phyloP scores from a whole-genome alignment of 2,329 filamentous ascomycete genomes.

The Botryotinia convoluta region DNA sequence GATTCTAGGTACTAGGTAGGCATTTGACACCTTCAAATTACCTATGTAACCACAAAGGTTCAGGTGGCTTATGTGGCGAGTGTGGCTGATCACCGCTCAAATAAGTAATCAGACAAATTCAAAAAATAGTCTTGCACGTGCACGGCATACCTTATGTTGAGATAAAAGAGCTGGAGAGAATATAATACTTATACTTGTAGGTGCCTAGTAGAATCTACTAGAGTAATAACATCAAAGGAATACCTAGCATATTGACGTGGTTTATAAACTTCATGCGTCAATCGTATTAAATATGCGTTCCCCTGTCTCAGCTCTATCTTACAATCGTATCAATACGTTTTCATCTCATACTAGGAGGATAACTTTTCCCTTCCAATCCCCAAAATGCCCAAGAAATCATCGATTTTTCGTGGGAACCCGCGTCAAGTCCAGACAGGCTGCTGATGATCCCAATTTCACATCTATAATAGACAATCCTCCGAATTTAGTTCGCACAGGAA shows the following conservation, averaged over 20 bases:
- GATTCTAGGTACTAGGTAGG: too few relatives aligned
- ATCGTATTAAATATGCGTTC: slow-evolving; percentile 9
- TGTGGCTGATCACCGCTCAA: not conserved
- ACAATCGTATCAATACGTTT: slow-evolving; percentile 2
- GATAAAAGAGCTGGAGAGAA: not conserved
- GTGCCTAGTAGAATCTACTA: not conserved
- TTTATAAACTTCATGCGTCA: not conserved
- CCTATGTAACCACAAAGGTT: not conserved
- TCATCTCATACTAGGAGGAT: not conserved
- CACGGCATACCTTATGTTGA: not conserved
- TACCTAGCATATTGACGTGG: not conserved
- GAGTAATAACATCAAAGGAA: not conserved
- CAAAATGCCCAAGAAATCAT: slow-evolving; percentile 31
- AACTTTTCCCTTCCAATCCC: not conserved
- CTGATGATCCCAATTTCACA: slow-evolving; percentile 74
- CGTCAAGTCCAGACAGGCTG: slow-evolving; percentile 38
- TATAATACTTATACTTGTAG: not conserved
- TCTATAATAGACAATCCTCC: slow-evolving; percentile 87
- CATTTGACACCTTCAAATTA: not conserved
- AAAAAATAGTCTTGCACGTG: slow-evolving; percentile 7
- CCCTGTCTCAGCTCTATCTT: not conserved
- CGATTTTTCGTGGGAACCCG: slow-evolving; percentile 32
- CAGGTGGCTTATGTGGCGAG: not conserved
- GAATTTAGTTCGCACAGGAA: slow-evolving; percentile 70
- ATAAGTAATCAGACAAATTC: not conserved